Evolutionary conservation across 352 stramenopile genomes (phyloP), one percentile per base, ranked within the genome.

Genomic region (Halophytophthora polymorphica): DNA sequence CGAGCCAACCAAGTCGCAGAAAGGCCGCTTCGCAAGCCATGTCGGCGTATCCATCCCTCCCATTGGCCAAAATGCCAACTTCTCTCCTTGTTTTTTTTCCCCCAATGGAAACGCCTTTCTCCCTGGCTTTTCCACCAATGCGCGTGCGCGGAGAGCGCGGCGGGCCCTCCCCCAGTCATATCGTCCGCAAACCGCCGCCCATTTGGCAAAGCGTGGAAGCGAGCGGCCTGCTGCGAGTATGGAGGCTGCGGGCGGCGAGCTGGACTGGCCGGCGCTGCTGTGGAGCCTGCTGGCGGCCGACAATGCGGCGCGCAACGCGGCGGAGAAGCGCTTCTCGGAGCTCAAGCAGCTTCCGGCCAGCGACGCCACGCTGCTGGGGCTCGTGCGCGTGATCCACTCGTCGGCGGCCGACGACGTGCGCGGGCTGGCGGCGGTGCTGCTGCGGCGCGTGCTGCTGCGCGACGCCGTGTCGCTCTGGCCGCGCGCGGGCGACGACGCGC

Each of bases 401-500:
- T 13, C 39, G 25, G 66, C 67, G 23, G 64, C 70, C 19, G 81
- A 91, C 49, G 80, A 90, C 52, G 68, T 92, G 13, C 83, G 83
- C 28, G 73, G 73, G 0, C 55, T 94, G 44, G 79, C 81, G 25
- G 81, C 83, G 25, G 79, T 94, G 35, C 66, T 94, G 14, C 53
- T 94, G 44, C 75, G 81, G 2, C 78, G 81, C 50, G 82, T 92
- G 48, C 50, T 94, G 50, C 61, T 94, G 15, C 79, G 77, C 3
- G 83, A 94, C 54, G 69, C 79, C 10, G 78, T 91, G 29, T 90
- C 78, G 37, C 69, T 93, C 6, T 93, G 83, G 83, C 77, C 76
- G 13, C 58, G 78, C 13, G 83, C 78, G 12, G 77, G 63, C 2
- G 66, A 74, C 2, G 43, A 48, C 8, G 78, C 79, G 39, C 78